Evolutionary conservation across 2,329 filamentous ascomycete genomes (phyloP).

Genomic region (Ceratocystis cacaofunesta): DNA sequence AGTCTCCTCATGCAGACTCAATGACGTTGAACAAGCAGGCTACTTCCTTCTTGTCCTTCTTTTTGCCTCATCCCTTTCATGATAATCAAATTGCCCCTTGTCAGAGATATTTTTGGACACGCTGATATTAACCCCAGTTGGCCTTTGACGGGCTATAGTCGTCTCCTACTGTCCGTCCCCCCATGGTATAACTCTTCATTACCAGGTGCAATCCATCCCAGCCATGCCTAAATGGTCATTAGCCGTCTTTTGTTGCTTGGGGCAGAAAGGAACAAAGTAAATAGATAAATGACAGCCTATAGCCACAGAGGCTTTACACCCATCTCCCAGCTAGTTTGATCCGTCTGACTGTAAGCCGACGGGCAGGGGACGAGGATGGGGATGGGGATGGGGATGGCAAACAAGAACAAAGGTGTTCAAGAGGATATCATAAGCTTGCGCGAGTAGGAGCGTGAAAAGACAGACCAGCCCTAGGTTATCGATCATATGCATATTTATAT

Average conservation of each 20-base stretch:
- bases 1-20: too few relatives aligned
- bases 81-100: neutral
- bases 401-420: neutral
- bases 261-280: neutral
- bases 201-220: neutral
- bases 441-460: neutral
- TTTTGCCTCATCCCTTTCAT: constrained; percentile 7
- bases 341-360: neutral
- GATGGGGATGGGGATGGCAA: neutral
- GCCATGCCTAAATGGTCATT: neutral
- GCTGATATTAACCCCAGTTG: neutral
- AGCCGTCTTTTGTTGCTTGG: neutral
- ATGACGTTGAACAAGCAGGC: neutral
- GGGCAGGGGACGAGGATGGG: neutral
- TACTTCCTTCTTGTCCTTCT: constrained; percentile 7
- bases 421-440: neutral
- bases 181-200: constrained; percentile 1
- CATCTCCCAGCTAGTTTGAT: neutral
- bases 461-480: neutral
- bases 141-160: neutral
- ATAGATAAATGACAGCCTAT: neutral
- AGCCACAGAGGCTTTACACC: neutral
- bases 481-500: neutral
- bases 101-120: neutral
- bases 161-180: neutral